Conservation (phyloP, 768 basidiomycete species). For the Naematelia aurantialba region DNA sequence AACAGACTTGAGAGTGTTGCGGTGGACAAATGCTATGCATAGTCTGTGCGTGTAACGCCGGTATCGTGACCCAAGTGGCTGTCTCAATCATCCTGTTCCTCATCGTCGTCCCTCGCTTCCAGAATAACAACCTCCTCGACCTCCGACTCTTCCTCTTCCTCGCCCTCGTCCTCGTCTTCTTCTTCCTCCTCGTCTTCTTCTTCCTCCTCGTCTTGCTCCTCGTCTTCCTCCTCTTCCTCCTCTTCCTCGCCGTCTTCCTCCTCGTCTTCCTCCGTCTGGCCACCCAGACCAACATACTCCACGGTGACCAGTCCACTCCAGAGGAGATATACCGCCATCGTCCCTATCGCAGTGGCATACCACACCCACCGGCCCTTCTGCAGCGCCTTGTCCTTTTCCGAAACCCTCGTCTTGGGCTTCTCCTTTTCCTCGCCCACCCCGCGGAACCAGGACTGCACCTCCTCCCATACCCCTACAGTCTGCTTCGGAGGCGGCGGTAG, state of each 20-base stretch:
- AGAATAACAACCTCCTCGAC: not conserved
- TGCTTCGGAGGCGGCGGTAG: not conserved
- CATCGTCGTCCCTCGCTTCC: not conserved
- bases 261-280: conserved; percentile 14
- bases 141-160: not conserved
- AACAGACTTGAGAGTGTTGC: not conserved
- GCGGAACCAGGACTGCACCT: not conserved
- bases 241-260: conserved; percentile 17
- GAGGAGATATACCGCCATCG: conserved; percentile 41
- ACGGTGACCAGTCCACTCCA: conserved; percentile 34
- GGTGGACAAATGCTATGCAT: not conserved
- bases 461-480: not conserved
- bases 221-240: conserved; percentile 9
- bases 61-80: too few species aligned
- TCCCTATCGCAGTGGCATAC: conserved; percentile 33
- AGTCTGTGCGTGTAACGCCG: too few species aligned
- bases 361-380: conserved; percentile 39
- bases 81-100: conserved; percentile 6
- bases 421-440: conserved; percentile 6
- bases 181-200: conserved; percentile 8
- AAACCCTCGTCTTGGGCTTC: conserved; percentile 16
- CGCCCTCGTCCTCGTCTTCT: conserved; percentile 5
- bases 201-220: conserved; percentile 12
- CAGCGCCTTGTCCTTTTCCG: conserved; percentile 28
- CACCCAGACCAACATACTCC: conserved; percentile 19